Evolutionary conservation across 768 basidiomycete species (phyloP).

Genomic region (Xanthoconium purpureum): DNA sequence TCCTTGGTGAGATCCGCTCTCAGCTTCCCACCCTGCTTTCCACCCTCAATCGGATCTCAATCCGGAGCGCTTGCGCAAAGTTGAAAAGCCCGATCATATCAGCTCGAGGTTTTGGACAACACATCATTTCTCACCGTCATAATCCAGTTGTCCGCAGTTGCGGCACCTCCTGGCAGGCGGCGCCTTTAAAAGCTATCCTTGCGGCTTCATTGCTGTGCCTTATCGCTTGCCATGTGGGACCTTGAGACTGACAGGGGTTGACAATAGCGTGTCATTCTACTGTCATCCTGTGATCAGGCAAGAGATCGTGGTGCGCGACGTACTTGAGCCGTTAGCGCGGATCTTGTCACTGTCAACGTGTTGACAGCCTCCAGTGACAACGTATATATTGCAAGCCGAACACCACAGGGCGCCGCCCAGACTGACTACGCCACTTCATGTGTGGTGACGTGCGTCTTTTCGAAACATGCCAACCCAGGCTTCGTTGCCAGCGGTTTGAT

Average conservation of each 20-base stretch:
- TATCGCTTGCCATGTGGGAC: slow-evolving; percentile 12
- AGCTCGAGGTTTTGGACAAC: slow-evolving; percentile 11
- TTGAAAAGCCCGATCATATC: slow-evolving; percentile 21
- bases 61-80: slow-evolving; percentile 16
- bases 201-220: slow-evolving; percentile 14
- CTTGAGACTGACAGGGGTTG: slow-evolving; percentile 8
- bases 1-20: slow-evolving; percentile 28
- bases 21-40: slow-evolving; percentile 17
- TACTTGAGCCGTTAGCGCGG: slow-evolving; percentile 2
- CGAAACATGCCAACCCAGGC: slow-evolving; percentile 14
- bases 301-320: background rate
- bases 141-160: slow-evolving; percentile 10
- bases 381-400: background rate
- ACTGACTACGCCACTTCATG: slow-evolving; percentile 19
- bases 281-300: background rate
- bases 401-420: slow-evolving; percentile 4
- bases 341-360: slow-evolving; percentile 5
- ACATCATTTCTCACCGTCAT: slow-evolving; percentile 20
- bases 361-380: slow-evolving; percentile 4
- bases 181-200: slow-evolving; percentile 8
- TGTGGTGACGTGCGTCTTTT: slow-evolving; percentile 9
- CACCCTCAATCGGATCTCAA: slow-evolving; percentile 21
- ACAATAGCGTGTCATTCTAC: slow-evolving; percentile 11
- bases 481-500: slow-evolving; percentile 5
- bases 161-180: slow-evolving; percentile 12